A percentile compares a stretch with the other conserved stretches of the same genome.
Evolutionary conservation across 1,139 yeast genomes (phyloP).

Genomic region (Williopsis jadinii): DNA sequence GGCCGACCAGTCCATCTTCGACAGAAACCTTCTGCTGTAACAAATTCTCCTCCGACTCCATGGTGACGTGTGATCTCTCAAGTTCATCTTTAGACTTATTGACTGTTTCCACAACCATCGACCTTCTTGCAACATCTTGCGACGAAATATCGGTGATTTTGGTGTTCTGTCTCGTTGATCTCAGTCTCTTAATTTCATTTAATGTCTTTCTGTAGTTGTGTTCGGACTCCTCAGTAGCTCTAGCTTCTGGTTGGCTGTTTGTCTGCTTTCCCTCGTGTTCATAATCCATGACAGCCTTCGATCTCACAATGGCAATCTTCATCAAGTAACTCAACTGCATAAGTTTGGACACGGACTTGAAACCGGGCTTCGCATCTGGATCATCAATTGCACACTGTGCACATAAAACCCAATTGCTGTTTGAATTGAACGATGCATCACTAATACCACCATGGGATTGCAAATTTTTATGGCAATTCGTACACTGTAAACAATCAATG

Average conservation of each 20-base stretch:
- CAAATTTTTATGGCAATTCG: slow-evolving; percentile 39
- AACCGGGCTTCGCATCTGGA: slow-evolving; percentile 46
- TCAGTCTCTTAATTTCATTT: slow-evolving; percentile 68
- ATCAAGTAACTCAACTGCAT: slow-evolving; percentile 69
- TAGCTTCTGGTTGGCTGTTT: slow-evolving; percentile 1
- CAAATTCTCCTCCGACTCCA: slow-evolving; percentile 14
- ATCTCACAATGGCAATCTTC: slow-evolving; percentile 77
- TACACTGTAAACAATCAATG: slow-evolving; percentile 59
- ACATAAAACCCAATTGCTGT: slow-evolving; percentile 42
- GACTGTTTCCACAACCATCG: slow-evolving; percentile 41
- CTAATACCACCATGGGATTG: slow-evolving; percentile 31
- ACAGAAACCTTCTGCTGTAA: slow-evolving; percentile 21
- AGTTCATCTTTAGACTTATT: slow-evolving; percentile 11
- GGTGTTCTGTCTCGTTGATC: slow-evolving; percentile 70
- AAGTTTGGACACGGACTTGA: slow-evolving; percentile 58
- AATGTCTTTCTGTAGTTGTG: slow-evolving; percentile 61
- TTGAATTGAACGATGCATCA: slow-evolving; percentile 37
- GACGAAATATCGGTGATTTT: slow-evolving; percentile 45
- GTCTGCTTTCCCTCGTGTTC: slow-evolving; percentile 22
- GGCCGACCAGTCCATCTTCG: slow-evolving; percentile 22
- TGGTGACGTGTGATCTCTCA: slow-evolving; percentile 1
- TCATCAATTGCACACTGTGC: slow-evolving; percentile 47
- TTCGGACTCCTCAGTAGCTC: slow-evolving; percentile 23
- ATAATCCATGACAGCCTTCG: slow-evolving; percentile 59
- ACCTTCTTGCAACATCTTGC: slow-evolving; percentile 51